Evolutionary conservation across 1,139 yeast species (phyloP), one percentile per base, ranked within the genome.

Genomic region (Kodamaea plutei): DNA sequence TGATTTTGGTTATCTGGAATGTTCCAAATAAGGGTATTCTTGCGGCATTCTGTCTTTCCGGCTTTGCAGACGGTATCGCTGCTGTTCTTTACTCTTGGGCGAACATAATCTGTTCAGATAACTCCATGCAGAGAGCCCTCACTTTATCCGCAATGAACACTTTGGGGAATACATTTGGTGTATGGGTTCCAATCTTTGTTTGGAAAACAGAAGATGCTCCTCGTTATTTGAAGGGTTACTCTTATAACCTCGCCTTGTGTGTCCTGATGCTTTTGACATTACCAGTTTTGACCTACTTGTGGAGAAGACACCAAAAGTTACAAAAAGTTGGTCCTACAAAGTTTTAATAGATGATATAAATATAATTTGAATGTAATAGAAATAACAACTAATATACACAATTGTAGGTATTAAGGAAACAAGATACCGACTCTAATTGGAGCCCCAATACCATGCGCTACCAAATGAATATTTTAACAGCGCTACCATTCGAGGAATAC

Each of bases 21-120:
- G 69, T 69, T 8, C 52, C 63, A 8, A 61, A 61, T 30, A 58
- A 64, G 4, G 69, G 64, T 8, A 64, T 64, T 34, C 64, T 73
- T 65, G 66, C 66, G 42, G 76, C 73, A 2, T 72, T 63, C 44
- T 55, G 66, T 52, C 47, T 66, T 9, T 61, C 59, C 24, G 68
- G 65, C 39, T 54, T 62, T 32, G 69, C 69, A 6, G 64, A 69
- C 61, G 66, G 74, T 12, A 42, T 38, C 24, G 47, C 50, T 2
- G 44, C 48, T 3, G 45, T 44, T 7, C 29, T 45, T 12, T 44
- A 39, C 29, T 42, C 49, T 3, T 44, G 50, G 48, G 48, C 48
- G 5, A 46, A 47, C 24, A 39, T 45, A 9, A 42, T 45, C 2
- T 42, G 50, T 24, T 35, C 45, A 6, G 40, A 34, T 2, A 41